Percentiles rank a stretch among this genome's conserved stretches.
These are phyloP conservation scores for Tricholoma sp. DNA, from an alignment of 768 basidiomycete genomes.

Conservation along the genomic window DNA sequence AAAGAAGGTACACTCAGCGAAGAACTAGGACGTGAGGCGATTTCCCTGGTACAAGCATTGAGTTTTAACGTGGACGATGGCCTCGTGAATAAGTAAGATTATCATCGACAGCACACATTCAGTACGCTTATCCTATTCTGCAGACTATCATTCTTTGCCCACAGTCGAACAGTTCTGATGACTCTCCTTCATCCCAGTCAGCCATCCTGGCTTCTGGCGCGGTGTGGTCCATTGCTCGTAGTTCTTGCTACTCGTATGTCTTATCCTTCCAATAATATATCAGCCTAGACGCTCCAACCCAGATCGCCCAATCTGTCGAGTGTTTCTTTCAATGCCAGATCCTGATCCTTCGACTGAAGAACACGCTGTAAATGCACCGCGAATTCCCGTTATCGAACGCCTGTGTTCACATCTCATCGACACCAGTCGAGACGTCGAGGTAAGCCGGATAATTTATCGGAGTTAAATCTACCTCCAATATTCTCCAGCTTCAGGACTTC, in stretches of 20 bases:
- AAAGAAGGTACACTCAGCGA: conserved; percentile 22
- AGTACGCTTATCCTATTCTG: neutral
- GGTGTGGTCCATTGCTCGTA: conserved; percentile 44
- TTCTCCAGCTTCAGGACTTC: conserved; percentile 18
- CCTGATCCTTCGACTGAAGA: conserved; percentile 15
- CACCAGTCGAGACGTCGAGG: conserved; percentile 35
- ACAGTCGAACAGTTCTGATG: conserved; percentile 36
- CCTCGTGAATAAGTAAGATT: conserved; percentile 32
- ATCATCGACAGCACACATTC: neutral
- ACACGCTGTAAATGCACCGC: conserved; percentile 20
- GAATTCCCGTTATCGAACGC: conserved; percentile 41
- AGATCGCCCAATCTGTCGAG: conserved; percentile 40
- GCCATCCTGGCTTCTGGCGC: conserved; percentile 45
- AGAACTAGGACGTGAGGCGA: conserved; percentile 34
- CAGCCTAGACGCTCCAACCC: conserved; percentile 1
- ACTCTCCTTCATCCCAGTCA: conserved; percentile 47
- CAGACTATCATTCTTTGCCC: conserved; percentile 28
- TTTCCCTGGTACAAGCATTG: conserved; percentile 50
- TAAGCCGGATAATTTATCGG: conserved; percentile 17
- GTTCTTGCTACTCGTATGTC: conserved; percentile 52
- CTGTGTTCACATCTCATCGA: conserved; percentile 47
- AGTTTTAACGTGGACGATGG: conserved; percentile 44
- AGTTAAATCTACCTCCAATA: neutral
- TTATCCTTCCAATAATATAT: conserved; percentile 1
- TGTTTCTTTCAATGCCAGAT: conserved; percentile 36